A percentile compares a stretch with the other conserved stretches of the same genome.
Conservation (phyloP, 257 asterid species). For the Agastache rugosa region DNA sequence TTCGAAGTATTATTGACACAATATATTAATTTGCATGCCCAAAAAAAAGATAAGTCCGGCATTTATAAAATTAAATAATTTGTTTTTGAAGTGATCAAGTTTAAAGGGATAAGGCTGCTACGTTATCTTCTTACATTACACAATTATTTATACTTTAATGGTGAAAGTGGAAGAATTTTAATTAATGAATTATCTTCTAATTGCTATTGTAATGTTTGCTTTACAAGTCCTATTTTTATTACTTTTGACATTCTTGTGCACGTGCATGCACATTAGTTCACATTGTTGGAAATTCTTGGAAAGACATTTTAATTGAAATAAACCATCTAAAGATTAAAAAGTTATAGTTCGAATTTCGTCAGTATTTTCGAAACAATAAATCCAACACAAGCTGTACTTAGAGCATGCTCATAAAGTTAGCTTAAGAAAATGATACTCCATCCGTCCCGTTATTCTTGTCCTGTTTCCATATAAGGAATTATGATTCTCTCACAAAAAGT, state of each 20-base stretch:
- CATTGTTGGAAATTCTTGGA: background rate
- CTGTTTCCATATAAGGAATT: no score
- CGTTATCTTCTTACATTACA: slow-evolving; percentile 8
- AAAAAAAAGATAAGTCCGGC: slow-evolving; percentile 16
- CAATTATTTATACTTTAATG: background rate
- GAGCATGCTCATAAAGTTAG: no score
- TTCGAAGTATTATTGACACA: background rate
- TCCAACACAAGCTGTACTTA: no score
- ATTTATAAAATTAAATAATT: background rate
- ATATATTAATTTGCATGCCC: background rate
- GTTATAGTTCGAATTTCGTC: no score
- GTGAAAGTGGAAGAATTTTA: slow-evolving; percentile 27
- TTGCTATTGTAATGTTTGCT: slow-evolving; percentile 29
- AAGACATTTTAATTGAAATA: background rate
- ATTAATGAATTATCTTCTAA: slow-evolving; percentile 17
- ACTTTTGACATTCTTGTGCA: slow-evolving; percentile 38
- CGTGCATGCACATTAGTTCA: slow-evolving; percentile 38
- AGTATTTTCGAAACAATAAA: no score
- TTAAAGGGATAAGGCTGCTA: slow-evolving; percentile 25
- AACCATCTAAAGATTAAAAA: no score
- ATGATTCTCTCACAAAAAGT: no score
- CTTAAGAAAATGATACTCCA: no score
- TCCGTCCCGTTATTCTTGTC: no score
- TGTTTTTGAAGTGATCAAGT: slow-evolving; percentile 5
- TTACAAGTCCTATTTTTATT: slow-evolving; percentile 17